Conservation (phyloP, 176 grass and related monocot species). For the Lolium multiflorum region DNA sequence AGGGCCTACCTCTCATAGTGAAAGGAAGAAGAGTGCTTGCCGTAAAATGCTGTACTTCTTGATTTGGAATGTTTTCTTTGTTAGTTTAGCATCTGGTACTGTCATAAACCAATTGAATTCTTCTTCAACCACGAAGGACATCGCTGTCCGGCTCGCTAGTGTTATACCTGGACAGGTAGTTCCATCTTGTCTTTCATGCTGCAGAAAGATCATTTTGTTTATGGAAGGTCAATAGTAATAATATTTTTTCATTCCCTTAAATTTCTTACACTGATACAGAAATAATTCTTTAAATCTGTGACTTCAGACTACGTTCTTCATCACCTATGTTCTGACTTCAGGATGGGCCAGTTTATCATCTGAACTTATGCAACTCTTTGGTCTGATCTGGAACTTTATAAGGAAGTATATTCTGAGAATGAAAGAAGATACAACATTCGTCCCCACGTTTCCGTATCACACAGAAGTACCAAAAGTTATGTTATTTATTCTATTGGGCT, state of each 20-base stretch:
- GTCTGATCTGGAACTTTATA: constrained; percentile 71
- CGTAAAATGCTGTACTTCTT: constrained; percentile 92
- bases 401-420: constrained; percentile 76
- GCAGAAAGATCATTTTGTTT: constrained; percentile 8
- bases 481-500: constrained; percentile 81
- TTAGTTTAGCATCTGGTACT: constrained; percentile 84
- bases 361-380: constrained; percentile 91
- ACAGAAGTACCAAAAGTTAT: constrained; percentile 94
- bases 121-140: constrained; percentile 79
- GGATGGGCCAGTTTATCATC: constrained; percentile 97
- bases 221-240: neutral
- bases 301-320: constrained; percentile 95
- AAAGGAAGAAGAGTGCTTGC: constrained; percentile 94
- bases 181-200: constrained; percentile 21
- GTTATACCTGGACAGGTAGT: constrained; percentile 81
- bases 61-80: constrained; percentile 97
- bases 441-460: constrained; percentile 89
- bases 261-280: constrained; percentile 13
- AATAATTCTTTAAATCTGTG: constrained; percentile 33
- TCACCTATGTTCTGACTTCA: constrained; percentile 96
- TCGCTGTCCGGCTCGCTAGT: constrained; percentile 79
- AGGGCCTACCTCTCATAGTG: constrained; percentile 89
- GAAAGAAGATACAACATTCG: constrained; percentile 64
- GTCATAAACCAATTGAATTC: constrained; percentile 79
- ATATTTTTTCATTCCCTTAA: neutral